Conservation (phyloP, 1,284 basidiomycete species). For the Apiotrichum laibachii region DNA sequence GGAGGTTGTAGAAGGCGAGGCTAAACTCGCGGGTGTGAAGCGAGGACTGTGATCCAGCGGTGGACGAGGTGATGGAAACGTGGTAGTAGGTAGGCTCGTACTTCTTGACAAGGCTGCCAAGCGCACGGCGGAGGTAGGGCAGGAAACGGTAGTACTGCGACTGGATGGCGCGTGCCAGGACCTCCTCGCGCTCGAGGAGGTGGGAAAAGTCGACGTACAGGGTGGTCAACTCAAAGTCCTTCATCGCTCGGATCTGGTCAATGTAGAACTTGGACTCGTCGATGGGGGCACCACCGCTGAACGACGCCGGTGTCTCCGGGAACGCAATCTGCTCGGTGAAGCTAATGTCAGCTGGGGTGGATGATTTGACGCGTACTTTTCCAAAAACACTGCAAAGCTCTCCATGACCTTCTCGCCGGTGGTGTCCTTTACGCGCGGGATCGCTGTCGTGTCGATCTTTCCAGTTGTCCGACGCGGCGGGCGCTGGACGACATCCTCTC, state of each 20-base stretch:
- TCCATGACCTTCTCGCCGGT: slow-evolving; percentile 90
- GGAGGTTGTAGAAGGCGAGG: slow-evolving; percentile 94
- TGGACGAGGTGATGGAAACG: slow-evolving; percentile 58
- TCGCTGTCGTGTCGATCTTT: slow-evolving; percentile 57
- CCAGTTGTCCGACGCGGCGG: not conserved
- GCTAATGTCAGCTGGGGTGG: slow-evolving; percentile 51
- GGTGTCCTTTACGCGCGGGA: slow-evolving; percentile 83
- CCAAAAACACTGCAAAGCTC: slow-evolving; percentile 84
- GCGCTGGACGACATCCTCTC: slow-evolving; percentile 5
- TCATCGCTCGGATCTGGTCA: slow-evolving; percentile 88
- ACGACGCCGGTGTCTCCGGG: slow-evolving; percentile 69
- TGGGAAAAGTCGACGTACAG: slow-evolving; percentile 95
- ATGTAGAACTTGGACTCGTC: slow-evolving; percentile 66
- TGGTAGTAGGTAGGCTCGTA: slow-evolving; percentile 92
- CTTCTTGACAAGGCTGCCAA: slow-evolving; percentile 82
- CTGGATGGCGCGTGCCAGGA: slow-evolving; percentile 83
- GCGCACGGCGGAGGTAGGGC: slow-evolving; percentile 85
- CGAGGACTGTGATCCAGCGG: slow-evolving; percentile 56
- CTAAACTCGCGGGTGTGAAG: slow-evolving; percentile 89
- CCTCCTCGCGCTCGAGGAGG: slow-evolving; percentile 82
- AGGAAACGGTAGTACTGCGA: slow-evolving; percentile 95
- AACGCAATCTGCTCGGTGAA: slow-evolving; percentile 76
- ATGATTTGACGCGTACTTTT: slow-evolving; percentile 63
- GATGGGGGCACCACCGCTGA: slow-evolving; percentile 54
- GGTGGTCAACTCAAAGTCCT: slow-evolving; percentile 87